A percentile compares a stretch with the other conserved stretches of the same genome.
These are phyloP conservation scores for Paraglomus occultum DNA, from an alignment of 192 early-diverging fungal species.

Conservation along the genomic window DNA sequence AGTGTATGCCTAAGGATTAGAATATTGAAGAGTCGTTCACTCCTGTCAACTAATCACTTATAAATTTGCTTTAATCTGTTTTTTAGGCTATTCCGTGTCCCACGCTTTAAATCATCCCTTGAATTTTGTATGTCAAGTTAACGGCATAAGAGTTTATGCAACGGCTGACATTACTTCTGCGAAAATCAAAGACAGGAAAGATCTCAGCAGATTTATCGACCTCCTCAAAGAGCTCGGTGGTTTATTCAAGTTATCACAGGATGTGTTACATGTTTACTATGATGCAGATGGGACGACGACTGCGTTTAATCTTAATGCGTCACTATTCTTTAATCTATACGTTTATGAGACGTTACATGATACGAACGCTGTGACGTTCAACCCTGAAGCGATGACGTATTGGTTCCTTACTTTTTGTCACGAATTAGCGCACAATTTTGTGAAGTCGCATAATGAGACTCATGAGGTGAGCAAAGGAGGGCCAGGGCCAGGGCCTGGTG, in stretches of 20 bases:
- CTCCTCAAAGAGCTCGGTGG: constrained; percentile 43
- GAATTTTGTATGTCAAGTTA: constrained; percentile 39
- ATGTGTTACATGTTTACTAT: constrained; percentile 73
- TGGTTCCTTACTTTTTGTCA: constrained; percentile 87
- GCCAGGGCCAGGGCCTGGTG: no score
- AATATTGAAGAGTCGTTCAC: no score
- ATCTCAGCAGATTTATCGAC: constrained; percentile 39
- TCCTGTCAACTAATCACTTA: no score
- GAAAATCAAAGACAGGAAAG: constrained; percentile 18
- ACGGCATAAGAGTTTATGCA: constrained; percentile 39
- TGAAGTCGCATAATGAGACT: constrained; percentile 59
- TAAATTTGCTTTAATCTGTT: no score
- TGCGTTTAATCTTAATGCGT: constrained; percentile 75
- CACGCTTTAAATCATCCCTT: constrained; percentile 33
- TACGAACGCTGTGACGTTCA: no score
- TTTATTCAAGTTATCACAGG: constrained; percentile 60
- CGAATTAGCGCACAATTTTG: constrained; percentile 81
- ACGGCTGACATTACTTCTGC: constrained; percentile 40
- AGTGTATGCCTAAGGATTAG: no score
- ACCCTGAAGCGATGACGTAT: constrained; percentile 54
- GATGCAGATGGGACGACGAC: constrained; percentile 67
- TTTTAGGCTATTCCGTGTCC: no score
- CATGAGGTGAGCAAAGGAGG: constrained; percentile 57
- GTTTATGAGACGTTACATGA: constrained; percentile 73
- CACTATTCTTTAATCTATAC: constrained; percentile 82